Percentiles rank a stretch among this genome's conserved stretches.
phyloP scores from a whole-genome alignment of 2,329 filamentous ascomycete genomes.

The Penicillium concentricum region DNA sequence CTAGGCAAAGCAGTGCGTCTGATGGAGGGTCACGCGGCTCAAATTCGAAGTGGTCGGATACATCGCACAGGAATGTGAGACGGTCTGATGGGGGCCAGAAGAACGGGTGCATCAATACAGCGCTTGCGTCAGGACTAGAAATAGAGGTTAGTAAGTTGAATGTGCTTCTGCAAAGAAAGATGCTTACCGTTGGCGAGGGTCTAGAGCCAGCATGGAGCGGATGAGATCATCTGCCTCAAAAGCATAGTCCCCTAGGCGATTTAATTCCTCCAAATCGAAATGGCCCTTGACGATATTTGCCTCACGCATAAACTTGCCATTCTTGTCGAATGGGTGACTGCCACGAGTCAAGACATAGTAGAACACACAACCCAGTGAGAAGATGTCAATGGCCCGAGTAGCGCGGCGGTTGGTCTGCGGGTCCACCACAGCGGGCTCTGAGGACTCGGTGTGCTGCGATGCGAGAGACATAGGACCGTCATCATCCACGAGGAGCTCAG shows the following conservation, averaged over 20 bases:
- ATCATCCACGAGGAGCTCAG: constrained; percentile 83
- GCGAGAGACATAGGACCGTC: constrained; percentile 47
- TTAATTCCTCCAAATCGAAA: constrained; percentile 68
- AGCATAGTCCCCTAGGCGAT: constrained; percentile 76
- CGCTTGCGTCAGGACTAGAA: constrained; percentile 63
- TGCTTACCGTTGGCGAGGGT: constrained; percentile 56
- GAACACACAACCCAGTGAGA: constrained; percentile 95
- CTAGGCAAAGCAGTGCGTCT: constrained; percentile 59
- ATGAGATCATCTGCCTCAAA: constrained; percentile 88
- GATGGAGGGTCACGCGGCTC: constrained; percentile 83
- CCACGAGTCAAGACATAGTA: constrained; percentile 97
- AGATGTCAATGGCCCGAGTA: constrained; percentile 95
- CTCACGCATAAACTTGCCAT: constrained; percentile 91
- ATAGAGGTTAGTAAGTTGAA: neutral
- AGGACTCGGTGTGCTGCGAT: constrained; percentile 44
- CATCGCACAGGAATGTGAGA: constrained; percentile 89
- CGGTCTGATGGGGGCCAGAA: constrained; percentile 93
- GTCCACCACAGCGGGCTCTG: constrained; percentile 54
- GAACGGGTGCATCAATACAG: constrained; percentile 90
- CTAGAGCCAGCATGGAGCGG: constrained; percentile 69
- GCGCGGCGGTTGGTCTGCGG: constrained; percentile 69
- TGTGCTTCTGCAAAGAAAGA: neutral
- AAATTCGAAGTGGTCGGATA: constrained; percentile 94
- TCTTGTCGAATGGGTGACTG: constrained; percentile 88
- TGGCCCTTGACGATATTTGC: constrained; percentile 94